Conservation (phyloP, 2,329 filamentous ascomycete genomes). For the Berkeleyomyces rouxiae region DNA sequence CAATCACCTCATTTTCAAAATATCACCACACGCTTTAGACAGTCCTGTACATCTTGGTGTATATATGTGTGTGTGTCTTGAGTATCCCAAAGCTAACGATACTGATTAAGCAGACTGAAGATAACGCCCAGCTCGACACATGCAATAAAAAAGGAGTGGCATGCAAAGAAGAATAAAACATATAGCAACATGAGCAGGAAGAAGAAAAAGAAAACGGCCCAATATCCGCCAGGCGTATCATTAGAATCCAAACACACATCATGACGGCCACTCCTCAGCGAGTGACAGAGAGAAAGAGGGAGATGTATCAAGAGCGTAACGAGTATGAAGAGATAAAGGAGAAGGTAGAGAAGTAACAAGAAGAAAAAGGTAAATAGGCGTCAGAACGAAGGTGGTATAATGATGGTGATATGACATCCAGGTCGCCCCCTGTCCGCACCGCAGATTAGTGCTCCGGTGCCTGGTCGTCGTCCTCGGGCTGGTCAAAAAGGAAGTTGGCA, state of each 20-base stretch:
- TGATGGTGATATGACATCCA: not conserved
- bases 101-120: not conserved
- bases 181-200: not conserved
- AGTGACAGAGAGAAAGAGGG: not conserved
- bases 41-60: not conserved
- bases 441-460: constrained; percentile 17
- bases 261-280: not conserved
- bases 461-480: constrained; percentile 69
- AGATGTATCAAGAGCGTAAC: not conserved
- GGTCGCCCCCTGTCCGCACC: not conserved
- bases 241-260: not conserved
- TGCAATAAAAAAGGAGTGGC: not conserved
- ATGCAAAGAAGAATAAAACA: not conserved
- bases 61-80: too few relatives aligned
- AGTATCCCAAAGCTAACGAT: not conserved
- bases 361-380: not conserved
- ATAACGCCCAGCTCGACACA: not conserved
- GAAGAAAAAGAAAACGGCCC: not conserved
- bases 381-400: not conserved
- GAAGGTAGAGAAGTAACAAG: not conserved
- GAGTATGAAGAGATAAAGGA: not conserved
- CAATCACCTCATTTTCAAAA: too few relatives aligned
- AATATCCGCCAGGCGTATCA: not conserved
- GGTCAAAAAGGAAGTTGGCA: constrained; percentile 95
- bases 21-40: not conserved